Conservation (phyloP, 768 basidiomycete genomes). For the Mycena maculata region DNA sequence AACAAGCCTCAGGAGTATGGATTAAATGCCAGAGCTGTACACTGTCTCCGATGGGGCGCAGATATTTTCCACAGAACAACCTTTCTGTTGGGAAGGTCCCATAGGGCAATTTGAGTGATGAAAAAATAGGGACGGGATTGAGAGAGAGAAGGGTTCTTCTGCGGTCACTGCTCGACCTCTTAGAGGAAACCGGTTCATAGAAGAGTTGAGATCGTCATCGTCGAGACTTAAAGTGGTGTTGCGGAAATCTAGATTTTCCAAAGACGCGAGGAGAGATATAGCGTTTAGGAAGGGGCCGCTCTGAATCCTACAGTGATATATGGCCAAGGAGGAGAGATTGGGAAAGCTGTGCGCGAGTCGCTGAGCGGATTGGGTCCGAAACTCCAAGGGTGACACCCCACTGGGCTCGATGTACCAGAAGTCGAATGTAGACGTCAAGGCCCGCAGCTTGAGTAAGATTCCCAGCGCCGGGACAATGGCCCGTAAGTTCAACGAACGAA, state of each 20-base stretch:
- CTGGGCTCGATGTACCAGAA: neutral
- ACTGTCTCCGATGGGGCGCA: neutral
- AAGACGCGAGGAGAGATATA: neutral
- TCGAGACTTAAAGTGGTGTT: neutral
- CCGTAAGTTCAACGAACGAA: constrained; percentile 7
- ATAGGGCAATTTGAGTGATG: constrained; percentile 18
- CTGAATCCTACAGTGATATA: neutral
- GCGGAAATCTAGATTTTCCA: constrained; percentile 8
- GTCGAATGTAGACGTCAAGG: constrained; percentile 1
- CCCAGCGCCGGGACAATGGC: neutral
- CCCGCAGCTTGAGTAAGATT: neutral
- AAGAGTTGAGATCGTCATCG: neutral
- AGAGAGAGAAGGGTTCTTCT: neutral
- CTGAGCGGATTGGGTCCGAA: no score
- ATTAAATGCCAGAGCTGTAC: neutral
- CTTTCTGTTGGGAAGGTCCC: neutral
- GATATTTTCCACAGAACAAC: neutral
- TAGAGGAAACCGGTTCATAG: no score
- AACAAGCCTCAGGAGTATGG: neutral
- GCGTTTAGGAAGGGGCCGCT: neutral
- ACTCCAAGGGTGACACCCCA: no score
- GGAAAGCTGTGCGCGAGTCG: neutral
- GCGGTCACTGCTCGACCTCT: no score
- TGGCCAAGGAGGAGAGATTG: neutral
- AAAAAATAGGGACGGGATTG: neutral